Conservation (phyloP, 345 rosid genomes). For the Citrus australasica region DNA sequence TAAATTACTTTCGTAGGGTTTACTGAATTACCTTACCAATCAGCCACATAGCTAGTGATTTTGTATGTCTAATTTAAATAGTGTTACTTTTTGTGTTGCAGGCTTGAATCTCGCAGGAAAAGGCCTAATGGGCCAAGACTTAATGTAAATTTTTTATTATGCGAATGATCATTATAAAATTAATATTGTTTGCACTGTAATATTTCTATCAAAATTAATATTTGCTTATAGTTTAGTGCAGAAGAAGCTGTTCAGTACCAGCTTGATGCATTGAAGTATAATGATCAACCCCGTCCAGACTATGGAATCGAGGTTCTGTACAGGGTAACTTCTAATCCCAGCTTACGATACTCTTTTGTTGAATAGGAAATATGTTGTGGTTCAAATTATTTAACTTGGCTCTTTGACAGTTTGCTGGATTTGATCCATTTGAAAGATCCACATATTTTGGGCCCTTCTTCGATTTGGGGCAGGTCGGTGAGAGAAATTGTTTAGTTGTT, state of each 20-base stretch:
- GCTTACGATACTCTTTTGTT: background rate
- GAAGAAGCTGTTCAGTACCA: slow-evolving; percentile 80
- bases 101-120: slow-evolving; percentile 87
- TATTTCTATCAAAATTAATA: slow-evolving; percentile 15
- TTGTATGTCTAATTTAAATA: background rate
- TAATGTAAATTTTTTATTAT: slow-evolving; percentile 41
- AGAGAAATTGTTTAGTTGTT: background rate
- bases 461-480: slow-evolving; percentile 82
- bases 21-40: too few relatives aligned
- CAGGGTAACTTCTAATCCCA: slow-evolving; percentile 43
- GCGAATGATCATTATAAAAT: background rate
- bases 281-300: slow-evolving; percentile 81
- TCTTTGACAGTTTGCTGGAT: slow-evolving; percentile 81
- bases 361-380: background rate
- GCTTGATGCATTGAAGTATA: slow-evolving; percentile 84
- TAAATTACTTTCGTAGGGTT: too few relatives aligned
- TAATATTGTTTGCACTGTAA: slow-evolving; percentile 1
- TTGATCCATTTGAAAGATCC: slow-evolving; percentile 94
- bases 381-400: background rate
- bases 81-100: slow-evolving; percentile 28
- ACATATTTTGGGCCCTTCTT: slow-evolving; percentile 91
- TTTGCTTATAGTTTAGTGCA: slow-evolving; percentile 69
- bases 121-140: slow-evolving; percentile 88
- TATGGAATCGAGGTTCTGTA: slow-evolving; percentile 94
- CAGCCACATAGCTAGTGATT: too few relatives aligned